These are phyloP conservation scores for Gaeumannomyces sp. DNA, from an alignment of 2,329 filamentous ascomycete genomes.

Conservation along the genomic window DNA sequence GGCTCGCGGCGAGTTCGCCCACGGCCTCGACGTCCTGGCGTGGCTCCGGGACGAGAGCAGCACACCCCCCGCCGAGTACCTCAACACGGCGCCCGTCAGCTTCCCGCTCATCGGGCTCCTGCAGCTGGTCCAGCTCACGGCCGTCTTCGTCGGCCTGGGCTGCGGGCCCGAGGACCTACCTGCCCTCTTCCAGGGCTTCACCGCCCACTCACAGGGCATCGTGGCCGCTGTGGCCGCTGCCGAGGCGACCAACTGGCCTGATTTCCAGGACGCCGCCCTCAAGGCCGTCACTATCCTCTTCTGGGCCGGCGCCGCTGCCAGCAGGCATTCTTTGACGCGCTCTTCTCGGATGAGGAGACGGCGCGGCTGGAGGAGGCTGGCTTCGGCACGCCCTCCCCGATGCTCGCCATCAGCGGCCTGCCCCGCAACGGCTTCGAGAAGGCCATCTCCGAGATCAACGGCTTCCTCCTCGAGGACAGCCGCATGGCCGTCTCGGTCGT, in stretches of 20 bases:
- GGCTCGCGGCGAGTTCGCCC: conserved; percentile 91
- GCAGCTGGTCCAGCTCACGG: conserved; percentile 90
- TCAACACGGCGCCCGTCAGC: conserved; percentile 91
- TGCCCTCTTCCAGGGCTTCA: conserved; percentile 77
- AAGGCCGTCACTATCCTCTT: conserved; percentile 89
- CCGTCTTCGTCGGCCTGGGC: conserved; percentile 87
- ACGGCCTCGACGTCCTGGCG: conserved; percentile 89
- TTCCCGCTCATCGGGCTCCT: conserved; percentile 93
- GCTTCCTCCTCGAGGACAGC: conserved; percentile 85
- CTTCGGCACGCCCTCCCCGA: conserved; percentile 88
- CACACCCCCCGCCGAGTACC: conserved; percentile 91
- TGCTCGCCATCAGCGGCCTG: conserved; percentile 94
- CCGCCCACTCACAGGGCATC: conserved; percentile 94
- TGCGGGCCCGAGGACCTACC: conserved; percentile 82
- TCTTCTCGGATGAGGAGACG: conserved; percentile 79
- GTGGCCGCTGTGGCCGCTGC: conserved; percentile 89
- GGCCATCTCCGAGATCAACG: conserved; percentile 93
- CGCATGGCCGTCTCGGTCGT: conserved; percentile 93
- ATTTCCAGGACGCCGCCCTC: conserved; percentile 72
- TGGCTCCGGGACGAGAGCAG: conserved; percentile 87
- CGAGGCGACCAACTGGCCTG: conserved; percentile 86
- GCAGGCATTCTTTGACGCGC: conserved; percentile 92
- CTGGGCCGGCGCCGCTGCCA: conserved; percentile 96
- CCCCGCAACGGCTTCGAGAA: conserved; percentile 83
- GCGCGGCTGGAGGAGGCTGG: conserved; percentile 91